A percentile compares a stretch with the other conserved stretches of the same genome.
phyloP scores from a whole-genome alignment of 108 stramenopile species.

The Skeletonema tropicum region DNA sequence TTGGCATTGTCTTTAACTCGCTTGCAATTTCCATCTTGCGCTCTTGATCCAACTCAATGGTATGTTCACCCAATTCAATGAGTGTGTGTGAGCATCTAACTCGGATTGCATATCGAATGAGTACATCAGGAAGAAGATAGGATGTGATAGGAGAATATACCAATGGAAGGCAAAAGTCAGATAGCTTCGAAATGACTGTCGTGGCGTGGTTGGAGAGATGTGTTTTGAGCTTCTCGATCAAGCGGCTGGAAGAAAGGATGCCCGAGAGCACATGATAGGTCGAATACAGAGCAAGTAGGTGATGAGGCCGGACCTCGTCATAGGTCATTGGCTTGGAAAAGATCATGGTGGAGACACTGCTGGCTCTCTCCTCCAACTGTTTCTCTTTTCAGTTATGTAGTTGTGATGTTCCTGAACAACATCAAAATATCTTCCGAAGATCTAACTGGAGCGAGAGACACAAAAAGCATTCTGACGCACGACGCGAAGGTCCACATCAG shows the following conservation, averaged over 20 bases:
- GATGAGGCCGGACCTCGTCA: slow-evolving; percentile 62
- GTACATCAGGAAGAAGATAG: slow-evolving; percentile 63
- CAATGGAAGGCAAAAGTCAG: slow-evolving; percentile 51
- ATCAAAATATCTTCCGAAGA: too few relatives aligned
- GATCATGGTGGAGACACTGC: background rate
- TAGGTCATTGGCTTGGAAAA: slow-evolving; percentile 36
- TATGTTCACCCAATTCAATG: slow-evolving; percentile 32
- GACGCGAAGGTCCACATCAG: background rate
- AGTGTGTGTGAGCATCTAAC: slow-evolving; percentile 64
- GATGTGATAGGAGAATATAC: slow-evolving; percentile 48
- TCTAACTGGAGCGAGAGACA: too few relatives aligned
- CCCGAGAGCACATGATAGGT: slow-evolving; percentile 29
- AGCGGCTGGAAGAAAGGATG: slow-evolving; percentile 48
- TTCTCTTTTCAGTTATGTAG: too few relatives aligned
- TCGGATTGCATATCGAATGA: slow-evolving; percentile 79
- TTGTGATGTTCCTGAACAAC: too few relatives aligned
- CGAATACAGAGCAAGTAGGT: slow-evolving; percentile 54
- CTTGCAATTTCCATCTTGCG: slow-evolving; percentile 60
- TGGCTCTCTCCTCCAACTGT: too few relatives aligned
- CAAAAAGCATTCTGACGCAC: too few relatives aligned
- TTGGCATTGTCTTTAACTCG: slow-evolving; percentile 67
- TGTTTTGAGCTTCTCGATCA: slow-evolving; percentile 38
- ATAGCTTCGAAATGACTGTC: slow-evolving; percentile 38
- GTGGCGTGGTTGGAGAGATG: slow-evolving; percentile 40
- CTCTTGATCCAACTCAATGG: slow-evolving; percentile 47